A percentile compares a stretch with the other conserved stretches of the same genome.
Conservation (phyloP, 2,329 filamentous ascomycete genomes). For the Diaporthe longicolla region DNA sequence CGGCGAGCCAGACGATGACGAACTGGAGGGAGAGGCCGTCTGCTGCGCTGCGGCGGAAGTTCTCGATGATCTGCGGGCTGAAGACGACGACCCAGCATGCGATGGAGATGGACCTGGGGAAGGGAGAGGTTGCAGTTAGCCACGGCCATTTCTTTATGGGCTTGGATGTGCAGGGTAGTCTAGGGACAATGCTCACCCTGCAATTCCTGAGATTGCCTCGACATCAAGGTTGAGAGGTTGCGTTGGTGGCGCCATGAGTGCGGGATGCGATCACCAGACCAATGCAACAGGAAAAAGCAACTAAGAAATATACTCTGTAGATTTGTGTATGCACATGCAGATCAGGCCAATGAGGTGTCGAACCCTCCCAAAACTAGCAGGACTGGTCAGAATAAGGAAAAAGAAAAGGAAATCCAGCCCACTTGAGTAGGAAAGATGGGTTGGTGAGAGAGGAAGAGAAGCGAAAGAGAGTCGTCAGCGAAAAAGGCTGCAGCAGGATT, state of each 20-base stretch:
- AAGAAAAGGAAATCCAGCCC: not conserved
- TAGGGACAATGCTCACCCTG: no score
- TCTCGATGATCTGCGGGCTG: slow-evolving; percentile 96
- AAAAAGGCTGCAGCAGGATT: slow-evolving; percentile 38
- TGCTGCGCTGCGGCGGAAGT: slow-evolving; percentile 86
- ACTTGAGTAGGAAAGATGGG: not conserved
- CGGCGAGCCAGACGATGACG: slow-evolving; percentile 91
- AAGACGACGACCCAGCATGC: slow-evolving; percentile 99
- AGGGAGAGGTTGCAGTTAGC: not conserved
- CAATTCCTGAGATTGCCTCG: slow-evolving; percentile 92
- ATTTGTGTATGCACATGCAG: not conserved
- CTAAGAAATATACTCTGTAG: not conserved
- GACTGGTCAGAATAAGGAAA: not conserved
- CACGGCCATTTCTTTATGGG: not conserved
- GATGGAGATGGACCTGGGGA: slow-evolving; percentile 87
- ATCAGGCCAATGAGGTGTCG: not conserved
- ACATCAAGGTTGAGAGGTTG: slow-evolving; percentile 81
- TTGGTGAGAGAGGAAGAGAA: not conserved
- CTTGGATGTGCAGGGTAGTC: no score
- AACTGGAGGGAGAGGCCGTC: slow-evolving; percentile 93
- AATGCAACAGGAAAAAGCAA: slow-evolving; percentile 7
- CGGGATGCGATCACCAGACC: not conserved
- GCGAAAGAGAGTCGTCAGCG: not conserved
- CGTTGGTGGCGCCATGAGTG: slow-evolving; percentile 67
- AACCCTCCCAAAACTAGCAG: slow-evolving; percentile 6